Evolutionary conservation across 805 yeast species (phyloP).

Genomic region (Blastobotrys americana): DNA sequence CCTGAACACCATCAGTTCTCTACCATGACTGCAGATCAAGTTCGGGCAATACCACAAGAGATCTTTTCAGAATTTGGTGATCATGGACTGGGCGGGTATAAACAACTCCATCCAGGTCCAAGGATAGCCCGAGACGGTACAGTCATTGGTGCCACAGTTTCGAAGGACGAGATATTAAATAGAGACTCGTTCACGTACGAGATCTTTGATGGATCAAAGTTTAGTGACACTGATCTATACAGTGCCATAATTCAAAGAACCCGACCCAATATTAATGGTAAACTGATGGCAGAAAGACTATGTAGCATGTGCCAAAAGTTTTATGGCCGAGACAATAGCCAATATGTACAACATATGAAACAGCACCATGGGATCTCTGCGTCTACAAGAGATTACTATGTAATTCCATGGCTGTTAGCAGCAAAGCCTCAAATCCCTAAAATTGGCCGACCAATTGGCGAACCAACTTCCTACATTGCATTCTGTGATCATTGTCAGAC

Average conservation of each 20-base stretch:
- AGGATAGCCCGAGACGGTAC: too few species aligned
- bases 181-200: background rate
- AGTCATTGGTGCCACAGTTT: too few species aligned
- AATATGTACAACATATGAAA: background rate
- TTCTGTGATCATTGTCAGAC: background rate
- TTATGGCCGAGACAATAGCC: background rate
- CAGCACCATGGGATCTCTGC: background rate
- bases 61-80: background rate
- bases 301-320: background rate
- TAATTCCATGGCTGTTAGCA: background rate
- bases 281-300: background rate
- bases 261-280: background rate
- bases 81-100: background rate
- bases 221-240: background rate
- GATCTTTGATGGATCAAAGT: background rate
- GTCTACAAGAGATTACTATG: background rate
- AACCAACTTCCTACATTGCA: background rate
- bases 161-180: too few species aligned
- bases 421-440: background rate
- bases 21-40: background rate
- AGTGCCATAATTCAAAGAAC: background rate
- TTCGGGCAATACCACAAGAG: background rate
- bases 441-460: background rate
- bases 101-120: background rate
- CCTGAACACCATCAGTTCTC: background rate